Base-by-base conservation (phyloP, 1,284 basidiomycete genomes). In the Ceratobasidium sp. region DNA sequence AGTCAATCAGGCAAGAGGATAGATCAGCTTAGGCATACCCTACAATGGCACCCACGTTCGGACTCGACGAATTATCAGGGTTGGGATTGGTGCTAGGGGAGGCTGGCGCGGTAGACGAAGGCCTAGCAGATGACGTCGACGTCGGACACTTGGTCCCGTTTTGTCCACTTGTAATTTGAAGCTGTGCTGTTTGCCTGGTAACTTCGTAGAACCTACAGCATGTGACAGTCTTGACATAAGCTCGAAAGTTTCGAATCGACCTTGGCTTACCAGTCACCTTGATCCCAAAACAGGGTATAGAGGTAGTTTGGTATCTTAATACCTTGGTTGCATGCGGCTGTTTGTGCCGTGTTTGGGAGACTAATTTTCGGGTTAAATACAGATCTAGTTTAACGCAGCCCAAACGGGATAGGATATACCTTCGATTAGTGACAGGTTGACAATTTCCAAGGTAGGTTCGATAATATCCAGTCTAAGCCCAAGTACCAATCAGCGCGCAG, bases 161-260 rank as follows among this genome's bases (percentile, higher is more conserved):
- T 17, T 71, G 38, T n/a, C 68, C 68, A 23, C 68, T 71, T 52
- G n/a, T 20, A 40, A 71, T 71, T 42, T 44, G 54, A 3, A 71
- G 68, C 40, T 57, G 54, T 15, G 68, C 68, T 3, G 68, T 57
- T 59, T 40, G 28, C 28, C 28, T 56, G 54, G 68, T 71, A 44
- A 38, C 57, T 44, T 71, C 52, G 54, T 57, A 71, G 42, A 23
- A 71, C 68, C 68, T 71, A 17, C 17, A n/a, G 38, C 40, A 17
- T 62, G 20, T 48, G 23, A 20, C 44, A 65, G 6, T 17, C 4
- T n/a, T 10, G 26, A 5, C 17, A 46, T n/a, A n/a, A n/a, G n/a
- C n/a, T n/a, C n/a, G n/a, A n/a, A n/a, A n/a, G n/a, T n/a, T n/a
- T n/a, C n/a, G n/a, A n/a, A n/a, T n/a, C n/a, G n/a, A n/a, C n/a